Base-by-base conservation (phyloP, 2,329 filamentous ascomycete species). In the Cucurbitaria berberidis region DNA sequence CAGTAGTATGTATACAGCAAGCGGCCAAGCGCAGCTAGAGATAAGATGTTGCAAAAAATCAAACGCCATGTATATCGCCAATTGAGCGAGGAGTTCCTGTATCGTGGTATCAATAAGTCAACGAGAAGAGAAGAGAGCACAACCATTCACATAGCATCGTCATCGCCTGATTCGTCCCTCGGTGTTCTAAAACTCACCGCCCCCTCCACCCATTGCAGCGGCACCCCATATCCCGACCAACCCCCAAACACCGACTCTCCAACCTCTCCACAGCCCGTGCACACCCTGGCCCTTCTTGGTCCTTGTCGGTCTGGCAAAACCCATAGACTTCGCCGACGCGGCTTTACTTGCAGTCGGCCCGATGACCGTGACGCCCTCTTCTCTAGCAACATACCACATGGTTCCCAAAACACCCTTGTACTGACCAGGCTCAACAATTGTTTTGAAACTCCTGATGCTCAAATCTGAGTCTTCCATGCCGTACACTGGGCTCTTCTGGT, bases 401-500 rank as follows among this genome's bases (percentile, higher is more conserved):
- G 93, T 97, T 3, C 91, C 90, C n/a, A 95, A 74, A 1, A 96
- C 82, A n/a, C 95, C 95, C 29, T 85, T 82, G 73, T 96, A 99
- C 3, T 85, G 85, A 2, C 92, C 93, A 0, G 90, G 82, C 2
- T 89, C 86, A 0, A 98, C 86, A 48, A 97, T 87, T 0, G 91
- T 92, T 49, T 91, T 86, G 76, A 80, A 64, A 46, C 75, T 75
- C 60, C 60, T 62, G 13, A 74, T 62, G 6, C 30, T 39, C 36
- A 39, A 11, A 40, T 19, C 30, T 21, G 53, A 40, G 7, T 48
- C 54, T 16, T 64, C 59, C 1, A 66, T 57, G 21, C 64, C 67
- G 13, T 71, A 64, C 1, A 59, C 45, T 0, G 59, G 62, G 16
- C 46, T 60, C 45, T 62, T 59, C 36, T 26, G 50, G 36, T 43